Base-by-base conservation (phyloP, 2,329 filamentous ascomycete genomes). In the Aspergillus nomiae region DNA sequence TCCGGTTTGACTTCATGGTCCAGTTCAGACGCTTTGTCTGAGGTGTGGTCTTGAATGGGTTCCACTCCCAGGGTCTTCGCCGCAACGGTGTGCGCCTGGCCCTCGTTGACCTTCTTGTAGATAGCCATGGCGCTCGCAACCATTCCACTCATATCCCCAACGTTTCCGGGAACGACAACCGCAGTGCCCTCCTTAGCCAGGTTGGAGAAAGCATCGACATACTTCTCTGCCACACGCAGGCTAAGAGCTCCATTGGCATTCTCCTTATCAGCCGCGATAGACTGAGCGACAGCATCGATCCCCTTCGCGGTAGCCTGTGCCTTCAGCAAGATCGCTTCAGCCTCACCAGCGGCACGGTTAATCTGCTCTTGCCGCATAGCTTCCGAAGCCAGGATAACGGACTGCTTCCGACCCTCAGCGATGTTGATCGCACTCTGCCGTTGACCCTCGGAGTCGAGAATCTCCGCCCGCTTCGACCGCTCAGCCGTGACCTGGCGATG, bases 401-500 rank as follows among this genome's bases (percentile, higher is more conserved):
- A 93, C 84, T 98, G 95, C 84, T 99, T 99, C 80, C 90, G 89
- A 78, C 95, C 95, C 83, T 99, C 95, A 61, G 95, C 95, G 70
- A 99, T 97, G 79, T 99, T 99, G 86, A 99, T 99, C 45, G 95
- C 95, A 73, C 90, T 94, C 82, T 99, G 95, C 66, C 95, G 86
- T 81, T 99, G 95, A 80, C 95, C 95, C 76, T 99, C 95, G 0
- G 92, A 97, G 63, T 99, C 95, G 55, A 99, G 85, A 72, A 99
- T 99, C 82, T 99, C 95, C 61, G 95, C 95, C 67, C 95, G 90
- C 86, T 99, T 99, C 74, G 92, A 96, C 48, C 95, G 91, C 83
- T 99, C 95, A 21, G 95, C 95, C 0, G 95, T 98, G 57, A 99
- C 95, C 78, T 98, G 94, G 67, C 95, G 88, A 83, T 99, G 95